Percentiles rank a stretch among this genome's conserved stretches.
Evolutionary conservation across 768 basidiomycete species (phyloP).

Genomic region (Suillus spraguei): DNA sequence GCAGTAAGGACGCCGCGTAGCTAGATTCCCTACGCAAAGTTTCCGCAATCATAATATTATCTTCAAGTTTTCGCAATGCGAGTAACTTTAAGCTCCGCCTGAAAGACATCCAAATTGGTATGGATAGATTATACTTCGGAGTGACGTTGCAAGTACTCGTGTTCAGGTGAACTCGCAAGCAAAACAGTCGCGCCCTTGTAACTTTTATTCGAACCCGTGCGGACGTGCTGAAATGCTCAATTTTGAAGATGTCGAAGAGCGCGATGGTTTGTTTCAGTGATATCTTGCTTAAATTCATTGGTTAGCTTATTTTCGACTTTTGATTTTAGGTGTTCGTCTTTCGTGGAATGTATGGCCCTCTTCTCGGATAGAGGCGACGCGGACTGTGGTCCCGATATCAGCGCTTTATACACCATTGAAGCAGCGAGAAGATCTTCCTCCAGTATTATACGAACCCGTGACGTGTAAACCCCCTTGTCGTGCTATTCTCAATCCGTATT

Average conservation of each 20-base stretch:
- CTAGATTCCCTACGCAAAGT: neutral
- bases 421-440: slow-evolving; percentile 90
- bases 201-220: neutral
- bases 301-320: slow-evolving; percentile 3
- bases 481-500: slow-evolving; percentile 97
- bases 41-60: slow-evolving; percentile 3
- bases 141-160: slow-evolving; percentile 7
- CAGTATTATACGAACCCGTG: slow-evolving; percentile 96
- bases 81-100: neutral
- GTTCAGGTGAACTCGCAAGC: neutral
- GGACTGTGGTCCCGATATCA: slow-evolving; percentile 98
- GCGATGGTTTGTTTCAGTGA: slow-evolving; percentile 68
- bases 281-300: neutral
- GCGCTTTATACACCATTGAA: slow-evolving; percentile 97
- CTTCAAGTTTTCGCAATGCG: neutral
- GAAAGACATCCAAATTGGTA: slow-evolving; percentile 4
- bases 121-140: slow-evolving; percentile 3
- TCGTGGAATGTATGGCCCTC: slow-evolving; percentile 99
- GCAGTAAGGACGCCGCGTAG: slow-evolving; percentile 23
- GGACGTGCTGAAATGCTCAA: slow-evolving; percentile 56
- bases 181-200: slow-evolving; percentile 1
- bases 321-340: slow-evolving; percentile 75
- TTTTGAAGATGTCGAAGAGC: slow-evolving; percentile 97
- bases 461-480: slow-evolving; percentile 98
- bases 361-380: slow-evolving; percentile 95